These are phyloP conservation scores for Podaxis pistillaris DNA, from an alignment of 768 basidiomycete genomes.

Conservation along the genomic window DNA sequence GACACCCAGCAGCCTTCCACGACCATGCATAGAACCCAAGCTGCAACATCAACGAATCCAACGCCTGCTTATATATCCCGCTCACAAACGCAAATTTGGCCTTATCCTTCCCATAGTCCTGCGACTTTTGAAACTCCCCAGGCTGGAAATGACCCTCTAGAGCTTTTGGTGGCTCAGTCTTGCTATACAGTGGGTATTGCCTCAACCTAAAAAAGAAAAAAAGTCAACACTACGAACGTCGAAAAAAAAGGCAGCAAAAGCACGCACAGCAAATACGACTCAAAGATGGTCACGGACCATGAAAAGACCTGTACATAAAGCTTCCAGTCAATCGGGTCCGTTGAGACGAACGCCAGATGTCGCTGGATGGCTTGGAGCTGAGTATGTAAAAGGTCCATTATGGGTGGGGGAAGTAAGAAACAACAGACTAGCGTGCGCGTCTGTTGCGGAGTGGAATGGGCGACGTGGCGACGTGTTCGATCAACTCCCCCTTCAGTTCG, in stretches of 20 bases:
- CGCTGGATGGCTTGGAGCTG: slow-evolving; percentile 57
- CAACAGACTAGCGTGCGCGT: neutral
- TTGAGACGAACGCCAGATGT: slow-evolving; percentile 67
- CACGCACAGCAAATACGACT: slow-evolving; percentile 82
- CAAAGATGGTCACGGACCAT: slow-evolving; percentile 79
- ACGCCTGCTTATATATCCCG: slow-evolving; percentile 67
- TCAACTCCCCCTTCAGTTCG: neutral
- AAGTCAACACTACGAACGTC: neutral
- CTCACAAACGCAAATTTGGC: slow-evolving; percentile 77
- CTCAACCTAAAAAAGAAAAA: slow-evolving; percentile 43
- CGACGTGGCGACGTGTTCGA: neutral
- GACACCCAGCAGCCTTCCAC: slow-evolving; percentile 63
- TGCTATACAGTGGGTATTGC: slow-evolving; percentile 85
- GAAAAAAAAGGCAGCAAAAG: slow-evolving; percentile 7
- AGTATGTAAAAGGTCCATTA: slow-evolving; percentile 63
- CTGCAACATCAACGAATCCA: slow-evolving; percentile 71
- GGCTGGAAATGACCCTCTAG: slow-evolving; percentile 66
- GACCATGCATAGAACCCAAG: slow-evolving; percentile 81
- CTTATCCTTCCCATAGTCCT: slow-evolving; percentile 89
- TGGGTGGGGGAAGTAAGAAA: slow-evolving; percentile 19
- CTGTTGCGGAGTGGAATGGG: neutral
- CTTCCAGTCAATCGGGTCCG: slow-evolving; percentile 79
- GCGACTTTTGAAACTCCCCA: slow-evolving; percentile 84
- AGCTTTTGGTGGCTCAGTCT: slow-evolving; percentile 65
- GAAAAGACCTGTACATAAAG: slow-evolving; percentile 76